Evolutionary conservation across 768 basidiomycete genomes (phyloP), one percentile per base, ranked within the genome.

Genomic region (Tricholomella constricta): DNA sequence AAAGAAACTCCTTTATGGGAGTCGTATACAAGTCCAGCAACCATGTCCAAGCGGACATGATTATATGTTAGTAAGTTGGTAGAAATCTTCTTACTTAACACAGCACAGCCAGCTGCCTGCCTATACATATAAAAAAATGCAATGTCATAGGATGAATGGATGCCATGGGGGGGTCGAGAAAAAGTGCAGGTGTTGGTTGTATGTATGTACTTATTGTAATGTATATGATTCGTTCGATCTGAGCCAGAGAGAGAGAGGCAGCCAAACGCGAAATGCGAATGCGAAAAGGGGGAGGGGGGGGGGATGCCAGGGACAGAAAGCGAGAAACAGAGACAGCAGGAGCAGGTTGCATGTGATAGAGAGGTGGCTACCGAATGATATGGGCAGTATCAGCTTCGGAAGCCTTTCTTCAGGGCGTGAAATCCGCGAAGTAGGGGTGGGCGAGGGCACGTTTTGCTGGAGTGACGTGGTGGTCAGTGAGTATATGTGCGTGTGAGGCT

Each of bases 401-500:
- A n/a, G n/a, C n/a, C n/a, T n/a, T n/a, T n/a, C 19, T 34, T 68
- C 60, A 68, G 23, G 69, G 58, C 25, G 63, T 64, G 58, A 72
- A 80, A 56, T 74, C 74, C 27, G 71, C 68, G 53, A 80, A 78
- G 61, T 81, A 83, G 3, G 77, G 76, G 57, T 83, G 81, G 37
- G 65, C 48, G 38, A 83, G 69, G 6, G 80, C 78, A 26, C 79
- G 78, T 66, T 83, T 89, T 66, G 79, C 84, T 86, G 37, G 56
- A 64, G 57, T 76, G 79, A 69, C 9, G 78, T 74, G 61, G 81
- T 78, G 26, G 58, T 6, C 81, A 69, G 3, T 76, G 20, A 35
- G 19, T 23, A 22, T 8, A 26, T 45, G 37, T 40, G 29, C 4
- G 42, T n/a, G 35, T 45, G n/a, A n/a, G n/a, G n/a, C n/a, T n/a